Base-by-base conservation (phyloP, 768 basidiomycete genomes). In the Cytidiella melzeri region DNA sequence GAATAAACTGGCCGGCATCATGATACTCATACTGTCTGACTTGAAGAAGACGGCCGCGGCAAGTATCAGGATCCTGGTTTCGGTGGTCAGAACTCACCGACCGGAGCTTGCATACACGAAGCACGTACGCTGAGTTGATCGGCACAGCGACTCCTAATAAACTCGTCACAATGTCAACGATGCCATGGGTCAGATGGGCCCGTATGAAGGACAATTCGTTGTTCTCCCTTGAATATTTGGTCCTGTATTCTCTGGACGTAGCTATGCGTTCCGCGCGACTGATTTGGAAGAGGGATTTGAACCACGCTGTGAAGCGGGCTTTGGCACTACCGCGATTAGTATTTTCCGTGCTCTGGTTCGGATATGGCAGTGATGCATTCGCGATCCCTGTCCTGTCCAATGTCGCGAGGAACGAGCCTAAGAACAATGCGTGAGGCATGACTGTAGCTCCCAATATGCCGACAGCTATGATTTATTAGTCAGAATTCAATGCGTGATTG, bases 401-500 rank as follows among this genome's bases (percentile, higher is more conserved):
- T 0, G 89, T 92, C 2, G 91, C 84, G 4, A 96, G 78, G 25
- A 81, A 79, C 2, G 89, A 91, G 4, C 92, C 93, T 13, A 96
- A 73, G 71, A 88, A 92, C n/a, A 96, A 72, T 51, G 84, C 85
- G 64, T 94, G 92, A 0, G 92, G 92, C 92, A 94, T 94, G 51
- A 92, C 84, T 2, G 91, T 96, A 1, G 91, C 90, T 25, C 87
- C 84, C 1, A 87, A 60, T 43, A 90, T 82, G 30, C 86, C 86
- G n/a, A 48, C 47, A 18, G 47, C 47, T 48, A 23, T n/a, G 10
- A 20, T 10, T 10, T 10, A 36, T n/a, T n/a, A n/a, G n/a, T n/a
- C n/a, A n/a, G n/a, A n/a, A n/a, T n/a, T n/a, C n/a, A n/a, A n/a
- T n/a, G n/a, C n/a, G n/a, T n/a, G n/a, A n/a, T n/a, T n/a, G n/a